Conservation (phyloP, 2,329 filamentous ascomycete species). For the Polytolypa hystricis region DNA sequence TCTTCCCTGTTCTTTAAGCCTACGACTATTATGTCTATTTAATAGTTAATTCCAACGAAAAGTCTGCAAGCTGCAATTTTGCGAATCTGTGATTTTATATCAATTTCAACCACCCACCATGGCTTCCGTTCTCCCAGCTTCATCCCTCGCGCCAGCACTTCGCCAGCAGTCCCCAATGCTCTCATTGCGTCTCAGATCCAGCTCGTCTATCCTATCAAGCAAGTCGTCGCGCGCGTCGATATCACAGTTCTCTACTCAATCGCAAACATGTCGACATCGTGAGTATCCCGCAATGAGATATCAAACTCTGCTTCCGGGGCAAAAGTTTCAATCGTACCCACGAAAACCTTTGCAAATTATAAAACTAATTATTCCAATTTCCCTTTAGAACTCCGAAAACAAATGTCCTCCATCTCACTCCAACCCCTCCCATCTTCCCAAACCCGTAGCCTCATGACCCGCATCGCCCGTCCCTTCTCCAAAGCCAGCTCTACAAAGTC, state of each 20-base stretch:
- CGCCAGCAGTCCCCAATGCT: constrained; percentile 23
- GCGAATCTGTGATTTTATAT: too few species aligned
- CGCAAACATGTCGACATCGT: constrained; percentile 6
- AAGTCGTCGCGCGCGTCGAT: constrained; percentile 4
- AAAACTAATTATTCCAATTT: too few species aligned
- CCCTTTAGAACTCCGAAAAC: not conserved
- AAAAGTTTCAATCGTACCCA: constrained; percentile 1
- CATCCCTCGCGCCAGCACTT: constrained; percentile 22
- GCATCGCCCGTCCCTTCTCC: constrained; percentile 10
- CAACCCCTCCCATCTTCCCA: constrained; percentile 4
- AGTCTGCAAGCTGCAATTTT: too few species aligned
- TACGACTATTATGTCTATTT: too few species aligned
- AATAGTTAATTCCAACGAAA: too few species aligned
- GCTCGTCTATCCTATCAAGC: constrained; percentile 2
- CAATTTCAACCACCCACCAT: too few species aligned
- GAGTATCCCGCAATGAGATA: constrained; percentile 3
- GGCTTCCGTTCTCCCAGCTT: constrained; percentile 5
- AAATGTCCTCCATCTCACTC: not conserved
- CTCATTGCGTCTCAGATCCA: constrained; percentile 6
- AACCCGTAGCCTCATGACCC: constrained; percentile 10
- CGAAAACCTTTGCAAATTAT: not conserved
- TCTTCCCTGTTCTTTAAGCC: too few species aligned
- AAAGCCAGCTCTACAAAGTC: constrained; percentile 9
- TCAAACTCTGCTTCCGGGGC: too few species aligned
- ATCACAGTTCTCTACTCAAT: constrained; percentile 5